Base-by-base conservation (phyloP, 1,284 basidiomycete species). In the Boletus sp. region DNA sequence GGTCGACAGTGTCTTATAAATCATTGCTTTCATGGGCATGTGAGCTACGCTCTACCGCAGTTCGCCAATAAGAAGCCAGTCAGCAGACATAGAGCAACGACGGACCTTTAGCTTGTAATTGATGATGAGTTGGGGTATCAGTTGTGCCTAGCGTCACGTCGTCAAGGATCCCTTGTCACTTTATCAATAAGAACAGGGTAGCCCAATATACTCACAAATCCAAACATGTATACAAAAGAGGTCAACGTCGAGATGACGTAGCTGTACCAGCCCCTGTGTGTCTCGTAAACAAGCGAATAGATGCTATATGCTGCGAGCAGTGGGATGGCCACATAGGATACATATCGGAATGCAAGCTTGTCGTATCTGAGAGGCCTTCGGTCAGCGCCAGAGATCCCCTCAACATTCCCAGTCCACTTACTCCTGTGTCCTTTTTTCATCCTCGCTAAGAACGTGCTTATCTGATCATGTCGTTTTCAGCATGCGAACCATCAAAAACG, bases 381-480 rank as follows among this genome's bases (percentile, higher is more conserved):
- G 47, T 53, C 46, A 56, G 37, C 19, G 8, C 36, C 51, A 53
- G 37, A 53, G 58, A 71, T 60, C 62, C 8, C 22, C 8, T 14
- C 20, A 14, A 10, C 8, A 33, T 43, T 37, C 25, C 38, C 41
- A 17, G 33, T 14, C 30, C 17, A 66, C 85, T 66, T 72, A 94
- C 83, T 97, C 93, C 68, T 97, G 93, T n/a, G 95, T 97, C 72
- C 88, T 94, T 75, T 89, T 91, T 72, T 98, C 95, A 58, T 97
- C 94, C 61, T 95, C 93, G 52, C 77, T 88, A 12, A 97, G 76
- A 50, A 91, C 84, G 63, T 97, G 93, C 69, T 97, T 97, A 72
- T 94, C 91, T 88, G 44, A 53, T 51, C 19, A 42, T 36, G 25
- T 37, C 9, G 41, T 44, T 44, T 53, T 27, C 53, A 52, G 41